Percentiles rank a stretch among this genome's conserved stretches.
Evolutionary conservation across 2,329 filamentous ascomycete genomes (phyloP).

Genomic region (Xylariaceae sp.): DNA sequence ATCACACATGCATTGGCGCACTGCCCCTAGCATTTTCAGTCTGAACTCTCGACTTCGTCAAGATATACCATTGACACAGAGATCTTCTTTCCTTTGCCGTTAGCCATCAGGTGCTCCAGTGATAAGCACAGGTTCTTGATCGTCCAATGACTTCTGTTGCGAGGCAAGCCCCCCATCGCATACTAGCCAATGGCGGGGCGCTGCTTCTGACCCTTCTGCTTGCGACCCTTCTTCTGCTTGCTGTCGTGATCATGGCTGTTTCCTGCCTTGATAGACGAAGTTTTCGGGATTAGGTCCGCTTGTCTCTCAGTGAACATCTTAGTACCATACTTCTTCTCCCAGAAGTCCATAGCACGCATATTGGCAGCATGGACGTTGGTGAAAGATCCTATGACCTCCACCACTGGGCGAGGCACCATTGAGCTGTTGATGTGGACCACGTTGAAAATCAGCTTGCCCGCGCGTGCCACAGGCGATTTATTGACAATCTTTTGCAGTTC

Average conservation of each 20-base stretch:
- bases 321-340: constrained; percentile 8
- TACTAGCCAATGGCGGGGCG: neutral
- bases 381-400: constrained; percentile 11
- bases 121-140: constrained; percentile 8
- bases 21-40: neutral
- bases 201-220: neutral
- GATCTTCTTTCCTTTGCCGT: neutral
- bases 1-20: too few relatives aligned
- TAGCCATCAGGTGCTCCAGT: neutral
- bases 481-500: neutral
- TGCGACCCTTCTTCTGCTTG: too few relatives aligned
- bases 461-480: neutral
- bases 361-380: constrained; percentile 9
- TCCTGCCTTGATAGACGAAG: neutral
- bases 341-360: constrained; percentile 11
- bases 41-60: constrained; percentile 7
- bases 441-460: neutral
- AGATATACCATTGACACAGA: constrained; percentile 2
- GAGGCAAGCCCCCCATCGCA: constrained; percentile 3
- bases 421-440: constrained; percentile 8
- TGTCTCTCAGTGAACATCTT: constrained; percentile 1
- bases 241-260: neutral
- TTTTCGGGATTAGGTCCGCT: neutral
- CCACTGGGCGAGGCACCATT: neutral
- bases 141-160: constrained; percentile 5